Evolutionary conservation across 305 asterid genomes (phyloP).

Genomic region (Ruellia speciosa): DNA sequence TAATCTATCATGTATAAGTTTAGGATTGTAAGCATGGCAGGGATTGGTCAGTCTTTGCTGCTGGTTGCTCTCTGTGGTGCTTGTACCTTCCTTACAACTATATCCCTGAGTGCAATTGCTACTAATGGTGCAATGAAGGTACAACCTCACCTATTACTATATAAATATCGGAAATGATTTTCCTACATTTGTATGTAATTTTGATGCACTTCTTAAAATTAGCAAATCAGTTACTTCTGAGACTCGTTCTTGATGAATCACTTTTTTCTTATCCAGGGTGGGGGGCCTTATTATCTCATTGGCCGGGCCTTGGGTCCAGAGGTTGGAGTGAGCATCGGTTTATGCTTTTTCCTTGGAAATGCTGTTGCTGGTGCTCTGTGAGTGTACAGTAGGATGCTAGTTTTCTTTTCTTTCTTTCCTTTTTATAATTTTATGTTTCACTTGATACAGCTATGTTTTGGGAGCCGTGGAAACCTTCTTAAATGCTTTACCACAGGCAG

Average conservation of each 20-base stretch:
- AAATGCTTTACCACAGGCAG: conserved; percentile 86
- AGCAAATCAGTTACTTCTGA: conserved; percentile 14
- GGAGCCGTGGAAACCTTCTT: conserved; percentile 98
- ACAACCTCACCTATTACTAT: conserved; percentile 3
- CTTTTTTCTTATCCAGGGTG: conserved; percentile 48
- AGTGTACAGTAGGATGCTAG: conserved; percentile 27
- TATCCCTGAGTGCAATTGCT: conserved; percentile 95
- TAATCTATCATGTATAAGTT: conserved; percentile 25
- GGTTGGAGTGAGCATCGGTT: conserved; percentile 97
- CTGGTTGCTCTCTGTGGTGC: conserved; percentile 87
- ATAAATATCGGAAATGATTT: conserved; percentile 9
- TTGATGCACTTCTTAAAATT: conserved; percentile 22
- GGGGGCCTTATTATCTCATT: conserved; percentile 92
- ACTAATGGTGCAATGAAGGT: conserved; percentile 99
- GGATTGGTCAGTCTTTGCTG: conserved; percentile 81
- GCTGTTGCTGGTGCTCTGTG: conserved; percentile 97
- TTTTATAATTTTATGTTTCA: not conserved
- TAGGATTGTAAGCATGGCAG: conserved; percentile 99
- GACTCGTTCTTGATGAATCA: conserved; percentile 14
- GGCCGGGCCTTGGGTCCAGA: conserved; percentile 99
- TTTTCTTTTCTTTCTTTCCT: conserved; percentile 11
- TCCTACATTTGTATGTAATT: conserved; percentile 15
- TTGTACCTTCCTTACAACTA: conserved; percentile 88
- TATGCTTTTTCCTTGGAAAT: conserved; percentile 93
- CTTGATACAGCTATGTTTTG: conserved; percentile 67